Percentiles rank a stretch among this genome's conserved stretches.
Conservation (phyloP, 768 basidiomycete genomes). For the Auricularia sp. region DNA sequence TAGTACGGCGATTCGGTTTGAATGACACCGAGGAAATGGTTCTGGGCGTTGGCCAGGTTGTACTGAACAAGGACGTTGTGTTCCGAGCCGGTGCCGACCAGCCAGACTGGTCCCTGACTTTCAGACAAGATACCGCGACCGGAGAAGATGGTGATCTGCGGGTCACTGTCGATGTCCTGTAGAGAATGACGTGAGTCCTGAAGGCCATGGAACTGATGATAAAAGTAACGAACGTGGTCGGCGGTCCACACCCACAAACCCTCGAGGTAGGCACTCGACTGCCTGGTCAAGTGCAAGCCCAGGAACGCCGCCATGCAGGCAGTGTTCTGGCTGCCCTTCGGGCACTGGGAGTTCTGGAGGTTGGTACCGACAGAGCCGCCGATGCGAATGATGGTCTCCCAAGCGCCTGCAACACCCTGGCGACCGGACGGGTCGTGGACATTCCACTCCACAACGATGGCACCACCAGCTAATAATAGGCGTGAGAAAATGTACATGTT, state of each 20-base stretch:
- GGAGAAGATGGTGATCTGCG: conserved; percentile 14
- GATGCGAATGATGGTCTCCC: conserved; percentile 42
- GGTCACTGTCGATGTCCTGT: conserved; percentile 8
- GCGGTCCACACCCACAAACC: conserved; percentile 9
- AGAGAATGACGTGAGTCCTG: not conserved
- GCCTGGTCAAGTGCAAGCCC: conserved; percentile 43
- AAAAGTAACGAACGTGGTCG: conserved; percentile 8
- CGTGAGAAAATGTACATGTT: too few relatives aligned
- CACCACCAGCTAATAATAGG: conserved; percentile 29
- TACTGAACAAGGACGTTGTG: conserved; percentile 13
- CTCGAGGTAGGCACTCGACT: conserved; percentile 25
- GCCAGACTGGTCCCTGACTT: conserved; percentile 7
- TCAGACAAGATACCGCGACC: conserved; percentile 14
- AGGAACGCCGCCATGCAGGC: conserved; percentile 57
- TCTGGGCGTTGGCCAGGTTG: conserved; percentile 9
- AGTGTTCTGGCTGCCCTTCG: conserved; percentile 18
- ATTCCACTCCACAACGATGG: conserved; percentile 51
- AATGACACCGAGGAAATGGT: conserved; percentile 12
- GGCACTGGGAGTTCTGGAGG: conserved; percentile 25
- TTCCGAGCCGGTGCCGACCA: conserved; percentile 13
- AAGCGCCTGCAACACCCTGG: conserved; percentile 44
- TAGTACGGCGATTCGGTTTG: conserved; percentile 14
- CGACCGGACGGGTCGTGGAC: conserved; percentile 39
- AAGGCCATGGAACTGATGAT: not conserved
- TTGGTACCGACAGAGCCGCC: conserved; percentile 8